Evolutionary conservation across 2,329 filamentous ascomycete species (phyloP).

Genomic region (Hypoxylon sp.): DNA sequence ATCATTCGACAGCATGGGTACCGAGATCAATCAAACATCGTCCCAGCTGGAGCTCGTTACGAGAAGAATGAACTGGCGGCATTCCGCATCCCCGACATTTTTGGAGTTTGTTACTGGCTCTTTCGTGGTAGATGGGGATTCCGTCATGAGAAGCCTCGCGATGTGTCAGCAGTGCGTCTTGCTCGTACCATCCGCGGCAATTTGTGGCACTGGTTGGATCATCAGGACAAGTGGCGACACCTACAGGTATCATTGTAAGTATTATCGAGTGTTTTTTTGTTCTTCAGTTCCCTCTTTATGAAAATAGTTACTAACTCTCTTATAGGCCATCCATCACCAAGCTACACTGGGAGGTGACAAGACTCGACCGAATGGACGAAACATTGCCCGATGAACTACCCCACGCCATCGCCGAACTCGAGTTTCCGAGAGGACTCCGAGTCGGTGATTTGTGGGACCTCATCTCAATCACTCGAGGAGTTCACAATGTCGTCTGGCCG

Average conservation of each 20-base stretch:
- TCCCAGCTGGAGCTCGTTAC: neutral
- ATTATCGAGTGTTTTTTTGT: no score
- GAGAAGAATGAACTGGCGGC: neutral
- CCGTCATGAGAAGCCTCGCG: neutral
- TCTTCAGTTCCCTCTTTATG: no score
- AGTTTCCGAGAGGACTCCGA: neutral
- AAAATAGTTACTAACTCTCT: no score
- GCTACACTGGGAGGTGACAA: neutral
- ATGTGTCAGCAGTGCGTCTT: neutral
- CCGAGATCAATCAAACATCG: neutral
- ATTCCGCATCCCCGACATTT: neutral
- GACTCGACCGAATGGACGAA: neutral
- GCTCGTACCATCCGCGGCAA: neutral
- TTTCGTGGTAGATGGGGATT: neutral
- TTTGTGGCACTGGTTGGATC: neutral
- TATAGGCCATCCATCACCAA: neutral
- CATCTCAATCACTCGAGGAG: neutral
- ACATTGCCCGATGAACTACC: neutral
- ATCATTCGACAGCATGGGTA: neutral
- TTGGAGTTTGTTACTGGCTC: neutral
- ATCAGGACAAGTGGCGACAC: neutral
- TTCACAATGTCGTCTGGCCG: neutral
- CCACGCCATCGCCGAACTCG: neutral
- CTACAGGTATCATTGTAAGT: neutral
- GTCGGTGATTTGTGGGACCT: conserved; percentile 6